Conservation (phyloP, 1,284 basidiomycete genomes). For the Tranzscheliella williamsii region DNA sequence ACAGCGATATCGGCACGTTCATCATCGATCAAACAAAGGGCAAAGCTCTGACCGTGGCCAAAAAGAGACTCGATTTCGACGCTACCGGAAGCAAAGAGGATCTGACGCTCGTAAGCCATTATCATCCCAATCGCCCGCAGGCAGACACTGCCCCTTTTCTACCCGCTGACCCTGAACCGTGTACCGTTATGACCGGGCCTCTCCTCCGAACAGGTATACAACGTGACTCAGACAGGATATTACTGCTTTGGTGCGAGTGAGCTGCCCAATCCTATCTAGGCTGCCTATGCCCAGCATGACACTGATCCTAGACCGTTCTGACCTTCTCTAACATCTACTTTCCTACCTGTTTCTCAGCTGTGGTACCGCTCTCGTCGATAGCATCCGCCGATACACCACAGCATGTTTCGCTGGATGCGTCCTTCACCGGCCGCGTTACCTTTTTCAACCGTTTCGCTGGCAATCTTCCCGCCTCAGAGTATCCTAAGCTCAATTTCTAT, state of each 20-base stretch:
- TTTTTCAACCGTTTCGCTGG: conserved; percentile 90
- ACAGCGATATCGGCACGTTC: conserved; percentile 50
- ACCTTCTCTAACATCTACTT: neutral
- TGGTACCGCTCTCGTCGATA: conserved; percentile 78
- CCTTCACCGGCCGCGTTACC: conserved; percentile 77
- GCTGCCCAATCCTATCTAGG: conserved; percentile 4
- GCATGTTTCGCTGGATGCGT: conserved; percentile 69
- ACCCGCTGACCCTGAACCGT: too few relatives aligned
- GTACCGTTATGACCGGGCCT: too few relatives aligned
- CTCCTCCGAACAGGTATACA: conserved; percentile 67
- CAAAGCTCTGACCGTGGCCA: conserved; percentile 18
- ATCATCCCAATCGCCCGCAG: too few relatives aligned
- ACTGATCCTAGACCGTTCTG: neutral
- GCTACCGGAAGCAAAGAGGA: conserved; percentile 8
- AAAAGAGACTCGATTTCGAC: conserved; percentile 45
- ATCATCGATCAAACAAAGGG: conserved; percentile 40
- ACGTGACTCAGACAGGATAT: conserved; percentile 85
- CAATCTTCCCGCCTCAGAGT: conserved; percentile 86
- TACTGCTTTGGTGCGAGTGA: conserved; percentile 81
- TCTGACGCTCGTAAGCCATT: conserved; percentile 25
- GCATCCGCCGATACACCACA: conserved; percentile 43
- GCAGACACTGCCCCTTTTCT: too few relatives aligned
- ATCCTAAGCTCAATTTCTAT: conserved; percentile 98
- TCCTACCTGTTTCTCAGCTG: conserved; percentile 67
- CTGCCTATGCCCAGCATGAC: neutral